Percentiles rank a stretch among this genome's conserved stretches.
phyloP scores from a whole-genome alignment of 345 rosid species.

The Salix exigua region DNA sequence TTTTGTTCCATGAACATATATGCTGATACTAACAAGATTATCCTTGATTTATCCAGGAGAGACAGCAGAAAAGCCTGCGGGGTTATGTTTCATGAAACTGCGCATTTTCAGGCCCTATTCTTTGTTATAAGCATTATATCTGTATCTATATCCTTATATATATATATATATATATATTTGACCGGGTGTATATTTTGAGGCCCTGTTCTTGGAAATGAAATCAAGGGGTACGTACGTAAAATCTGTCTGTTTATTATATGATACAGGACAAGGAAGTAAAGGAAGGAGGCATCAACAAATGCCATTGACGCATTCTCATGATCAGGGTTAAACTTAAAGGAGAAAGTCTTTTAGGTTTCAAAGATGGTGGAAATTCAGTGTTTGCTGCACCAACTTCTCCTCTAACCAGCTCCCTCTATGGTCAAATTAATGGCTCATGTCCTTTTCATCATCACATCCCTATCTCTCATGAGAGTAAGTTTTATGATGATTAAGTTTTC shows the following conservation, averaged over 20 bases:
- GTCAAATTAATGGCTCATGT: conserved; percentile 30
- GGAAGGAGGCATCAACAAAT: conserved; percentile 17
- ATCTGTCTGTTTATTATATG: neutral
- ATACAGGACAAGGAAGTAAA: conserved; percentile 20
- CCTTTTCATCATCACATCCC: conserved; percentile 11
- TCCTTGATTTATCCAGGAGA: neutral
- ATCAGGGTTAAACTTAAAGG: conserved; percentile 1
- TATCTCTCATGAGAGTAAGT: conserved; percentile 2
- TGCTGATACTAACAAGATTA: neutral
- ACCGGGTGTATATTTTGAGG: neutral
- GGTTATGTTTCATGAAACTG: neutral
- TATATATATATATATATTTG: neutral
- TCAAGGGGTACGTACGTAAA: neutral
- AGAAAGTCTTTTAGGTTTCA: conserved; percentile 15
- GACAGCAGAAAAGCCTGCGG: neutral
- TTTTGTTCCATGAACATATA: neutral
- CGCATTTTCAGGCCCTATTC: neutral
- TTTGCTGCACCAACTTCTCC: conserved; percentile 48
- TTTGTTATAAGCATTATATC: neutral
- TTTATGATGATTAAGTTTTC: neutral
- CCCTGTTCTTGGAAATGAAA: neutral
- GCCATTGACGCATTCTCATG: conserved; percentile 14
- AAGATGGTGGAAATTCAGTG: conserved; percentile 26
- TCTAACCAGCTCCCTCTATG: conserved; percentile 35
- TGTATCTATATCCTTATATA: neutral